Base-by-base conservation (phyloP, 2,329 filamentous ascomycete species). In the Fusarium domesticum region DNA sequence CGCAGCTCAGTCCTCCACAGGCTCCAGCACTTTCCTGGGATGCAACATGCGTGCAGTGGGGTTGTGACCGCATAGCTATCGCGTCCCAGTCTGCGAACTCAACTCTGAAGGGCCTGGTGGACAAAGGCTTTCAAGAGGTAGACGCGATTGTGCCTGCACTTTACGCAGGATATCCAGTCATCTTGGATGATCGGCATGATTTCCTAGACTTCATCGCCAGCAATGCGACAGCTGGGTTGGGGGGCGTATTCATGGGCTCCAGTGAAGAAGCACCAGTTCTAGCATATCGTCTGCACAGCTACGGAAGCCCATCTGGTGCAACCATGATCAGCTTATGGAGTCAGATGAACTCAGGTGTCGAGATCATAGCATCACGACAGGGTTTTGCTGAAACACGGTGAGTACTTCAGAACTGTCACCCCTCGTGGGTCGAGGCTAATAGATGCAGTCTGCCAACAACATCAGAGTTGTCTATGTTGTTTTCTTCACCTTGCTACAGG, bases 401-500 rank as follows among this genome's bases (percentile, higher is more conserved):
- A 30, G 45, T 48, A 74, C n/a, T n/a, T n/a, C n/a, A n/a, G n/a
- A n/a, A n/a, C n/a, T n/a, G n/a, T n/a, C n/a, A n/a, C n/a, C n/a
- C n/a, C n/a, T n/a, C n/a, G n/a, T n/a, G n/a, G n/a, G n/a, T 25
- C 2, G 19, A 20, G 20, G 16, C 25, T 25, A 16, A 37, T 3
- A 30, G 8, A 11, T 25, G 16, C 7, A 50, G 32, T 36, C 40
- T 11, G 32, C 42, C 5, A 16, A 43, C 16, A 80, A 84, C 45
- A 74, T 78, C 11, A 78, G 78, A 1, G 86, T 93, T 47, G 72
- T 75, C 2, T 85, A 83, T 2, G 75, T 80, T 43, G 91, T 83
- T 59, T 78, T 85, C 43, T 70, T 79, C 16, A 91, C 92, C 57
- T 84, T 86, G 46, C 75, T 81, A 0, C 84, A 86, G 0, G 89